Base-by-base conservation (phyloP, 2,329 filamentous ascomycete genomes). In the Verticillium albo-atrum region DNA sequence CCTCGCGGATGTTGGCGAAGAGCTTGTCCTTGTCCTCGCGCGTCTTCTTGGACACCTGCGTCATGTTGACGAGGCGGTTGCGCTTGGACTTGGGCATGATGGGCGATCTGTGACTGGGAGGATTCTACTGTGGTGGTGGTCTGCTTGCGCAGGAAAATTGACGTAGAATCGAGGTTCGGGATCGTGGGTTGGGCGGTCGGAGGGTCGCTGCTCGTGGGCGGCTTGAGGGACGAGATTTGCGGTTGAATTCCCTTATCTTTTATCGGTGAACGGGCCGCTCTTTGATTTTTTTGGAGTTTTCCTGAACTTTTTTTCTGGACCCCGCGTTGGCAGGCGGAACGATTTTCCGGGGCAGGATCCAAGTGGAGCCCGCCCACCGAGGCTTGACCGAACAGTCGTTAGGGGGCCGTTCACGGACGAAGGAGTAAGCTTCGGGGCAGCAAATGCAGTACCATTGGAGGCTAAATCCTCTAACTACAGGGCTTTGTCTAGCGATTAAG, bases 21-120 rank as follows among this genome's bases (percentile, higher is more conserved):
- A 98, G 89, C 71, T 89, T 88, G 71, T 93, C 86, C 75, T 93
- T 93, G 76, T 97, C 90, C 80, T 96, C 96, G 77, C 90, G 89
- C 64, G 87, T 89, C 82, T 97, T 98, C 82, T 97, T 97, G 76
- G 86, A 81, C 70, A 95, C 93, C 81, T 95, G 89, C 67, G 93
- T 92, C 73, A 97, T 86, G 81, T 97, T 90, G 68, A 96, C 87
- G 75, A 96, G 83, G 78, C 89, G 94, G 68, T 89, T 84, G 77
- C 95, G 91, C 84, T 95, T 98, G 64, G 95, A 98, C 82, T 96
- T 93, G 74, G 95, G 95, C 95, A 99, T 99, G 66, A 70, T 80
- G 73, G 65, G 64, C 65, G 64, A 58, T 67, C 51, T 1, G 27
- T 23, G 52, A 34, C 17, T 54, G 7, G 12, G 27, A 34, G 14